Evolutionary conservation across 768 basidiomycete species (phyloP).

Genomic region (Sistotremastrum niveocremeum): DNA sequence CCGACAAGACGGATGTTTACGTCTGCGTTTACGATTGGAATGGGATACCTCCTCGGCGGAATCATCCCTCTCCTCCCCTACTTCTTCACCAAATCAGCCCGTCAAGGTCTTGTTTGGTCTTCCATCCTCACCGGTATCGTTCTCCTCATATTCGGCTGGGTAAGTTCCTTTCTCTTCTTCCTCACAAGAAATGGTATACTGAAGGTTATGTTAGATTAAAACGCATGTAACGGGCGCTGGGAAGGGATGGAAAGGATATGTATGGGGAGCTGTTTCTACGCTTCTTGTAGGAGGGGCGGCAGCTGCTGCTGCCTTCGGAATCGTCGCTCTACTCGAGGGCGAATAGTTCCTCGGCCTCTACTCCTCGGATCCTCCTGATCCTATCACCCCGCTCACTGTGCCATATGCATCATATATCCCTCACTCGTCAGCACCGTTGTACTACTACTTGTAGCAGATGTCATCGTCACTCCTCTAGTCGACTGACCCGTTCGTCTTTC

Average conservation of each 20-base stretch:
- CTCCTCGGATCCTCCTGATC: no score
- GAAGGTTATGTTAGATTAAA: constrained; percentile 28
- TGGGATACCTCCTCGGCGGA: constrained; percentile 88
- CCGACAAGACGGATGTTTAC: constrained; percentile 73
- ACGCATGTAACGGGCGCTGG: constrained; percentile 80
- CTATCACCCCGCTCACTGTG: no score
- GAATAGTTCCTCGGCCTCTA: neutral
- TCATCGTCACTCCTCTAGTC: no score
- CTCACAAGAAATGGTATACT: constrained; percentile 30
- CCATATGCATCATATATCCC: no score
- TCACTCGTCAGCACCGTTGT: no score
- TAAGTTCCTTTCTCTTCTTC: no score
- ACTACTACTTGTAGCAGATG: no score
- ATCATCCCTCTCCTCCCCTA: constrained; percentile 87
- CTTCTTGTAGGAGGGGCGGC: constrained; percentile 83
- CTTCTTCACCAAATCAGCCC: constrained; percentile 70
- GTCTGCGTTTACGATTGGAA: constrained; percentile 90
- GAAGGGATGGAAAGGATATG: constrained; percentile 46
- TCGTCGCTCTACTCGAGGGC: constrained; percentile 38
- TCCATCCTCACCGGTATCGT: constrained; percentile 73
- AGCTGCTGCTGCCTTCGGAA: constrained; percentile 57
- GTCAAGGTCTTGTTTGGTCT: constrained; percentile 57
- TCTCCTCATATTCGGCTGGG: constrained; percentile 78
- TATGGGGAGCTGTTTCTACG: constrained; percentile 81
- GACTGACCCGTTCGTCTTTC: no score